phyloP scores from a whole-genome alignment of 352 stramenopile genomes.

The Thalassiosira ordinaria region DNA sequence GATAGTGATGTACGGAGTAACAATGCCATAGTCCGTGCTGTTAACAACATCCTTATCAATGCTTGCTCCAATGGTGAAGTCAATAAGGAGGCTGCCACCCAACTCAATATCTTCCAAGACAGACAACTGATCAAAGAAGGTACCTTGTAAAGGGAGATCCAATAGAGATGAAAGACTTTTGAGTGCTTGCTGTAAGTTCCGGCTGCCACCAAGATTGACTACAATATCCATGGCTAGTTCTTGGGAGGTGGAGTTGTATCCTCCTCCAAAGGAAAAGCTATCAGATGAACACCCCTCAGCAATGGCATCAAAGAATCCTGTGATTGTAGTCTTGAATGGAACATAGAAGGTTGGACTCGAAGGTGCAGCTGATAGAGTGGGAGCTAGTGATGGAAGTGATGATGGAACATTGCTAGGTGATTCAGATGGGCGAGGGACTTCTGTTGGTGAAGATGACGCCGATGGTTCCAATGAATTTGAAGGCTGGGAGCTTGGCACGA shows the following conservation, averaged over 20 bases:
- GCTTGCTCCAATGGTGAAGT: constrained; percentile 40
- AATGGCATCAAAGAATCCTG: constrained; percentile 43
- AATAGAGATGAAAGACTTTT: constrained; percentile 21
- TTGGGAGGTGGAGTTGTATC: constrained; percentile 31
- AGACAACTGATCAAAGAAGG: constrained; percentile 38
- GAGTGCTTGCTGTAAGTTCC: constrained; percentile 10
- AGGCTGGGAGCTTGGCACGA: background rate
- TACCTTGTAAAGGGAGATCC: constrained; percentile 7
- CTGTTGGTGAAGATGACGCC: background rate
- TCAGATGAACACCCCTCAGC: constrained; percentile 34
- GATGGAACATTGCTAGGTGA: background rate
- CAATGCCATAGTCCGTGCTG: constrained; percentile 4
- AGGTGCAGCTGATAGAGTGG: background rate
- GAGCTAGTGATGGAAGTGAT: background rate
- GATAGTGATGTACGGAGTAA: constrained; percentile 28
- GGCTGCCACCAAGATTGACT: background rate
- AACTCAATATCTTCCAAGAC: constrained; percentile 21
- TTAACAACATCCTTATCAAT: constrained; percentile 23
- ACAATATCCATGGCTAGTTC: constrained; percentile 29
- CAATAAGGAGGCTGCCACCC: constrained; percentile 35
- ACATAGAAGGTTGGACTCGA: background rate
- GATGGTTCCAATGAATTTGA: background rate
- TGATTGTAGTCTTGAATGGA: constrained; percentile 8
- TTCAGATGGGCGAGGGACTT: background rate
- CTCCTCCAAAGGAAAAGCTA: constrained; percentile 29